phyloP scores from a whole-genome alignment of 1,284 basidiomycete species.

The Golubevia pallescens region DNA sequence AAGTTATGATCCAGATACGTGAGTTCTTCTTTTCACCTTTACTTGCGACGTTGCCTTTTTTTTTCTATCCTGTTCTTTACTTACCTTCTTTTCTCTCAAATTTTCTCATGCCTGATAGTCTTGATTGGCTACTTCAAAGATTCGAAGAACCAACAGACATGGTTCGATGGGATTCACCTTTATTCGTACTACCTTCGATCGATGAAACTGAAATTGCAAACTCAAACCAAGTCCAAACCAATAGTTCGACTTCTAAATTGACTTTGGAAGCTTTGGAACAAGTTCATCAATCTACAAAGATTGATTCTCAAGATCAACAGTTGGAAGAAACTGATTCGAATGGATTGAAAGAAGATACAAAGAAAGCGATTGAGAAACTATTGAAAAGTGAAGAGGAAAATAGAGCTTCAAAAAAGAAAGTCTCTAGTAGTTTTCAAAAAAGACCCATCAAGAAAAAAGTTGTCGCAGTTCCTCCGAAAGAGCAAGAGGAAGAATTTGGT shows the following conservation, averaged over 20 bases:
- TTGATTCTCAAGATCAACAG: conserved; percentile 3
- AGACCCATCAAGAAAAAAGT: too few species aligned
- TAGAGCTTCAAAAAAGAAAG: too few species aligned
- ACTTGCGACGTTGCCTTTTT: too few species aligned
- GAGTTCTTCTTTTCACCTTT: conserved; percentile 2
- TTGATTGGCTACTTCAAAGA: conserved; percentile 48
- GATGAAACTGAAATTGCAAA: too few species aligned
- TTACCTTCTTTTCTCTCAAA: too few species aligned
- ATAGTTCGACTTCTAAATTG: conserved; percentile 1
- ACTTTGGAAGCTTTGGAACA: neutral
- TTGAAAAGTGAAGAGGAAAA: too few species aligned
- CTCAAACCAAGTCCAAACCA: conserved; percentile 34
- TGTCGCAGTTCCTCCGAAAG: too few species aligned
- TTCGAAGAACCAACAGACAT: conserved; percentile 60
- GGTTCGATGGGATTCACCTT: conserved; percentile 58
- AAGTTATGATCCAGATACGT: conserved; percentile 39
- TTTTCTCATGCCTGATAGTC: conserved; percentile 8
- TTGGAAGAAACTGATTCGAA: too few species aligned
- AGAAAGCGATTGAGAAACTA: too few species aligned
- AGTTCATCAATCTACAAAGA: neutral
- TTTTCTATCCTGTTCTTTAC: neutral
- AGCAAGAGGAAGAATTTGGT: too few species aligned
- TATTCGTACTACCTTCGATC: conserved; percentile 25
- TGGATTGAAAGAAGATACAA: too few species aligned
- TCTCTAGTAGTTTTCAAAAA: too few species aligned